phyloP scores from a whole-genome alignment of 1,284 basidiomycete species.

The Ustilago nuda region DNA sequence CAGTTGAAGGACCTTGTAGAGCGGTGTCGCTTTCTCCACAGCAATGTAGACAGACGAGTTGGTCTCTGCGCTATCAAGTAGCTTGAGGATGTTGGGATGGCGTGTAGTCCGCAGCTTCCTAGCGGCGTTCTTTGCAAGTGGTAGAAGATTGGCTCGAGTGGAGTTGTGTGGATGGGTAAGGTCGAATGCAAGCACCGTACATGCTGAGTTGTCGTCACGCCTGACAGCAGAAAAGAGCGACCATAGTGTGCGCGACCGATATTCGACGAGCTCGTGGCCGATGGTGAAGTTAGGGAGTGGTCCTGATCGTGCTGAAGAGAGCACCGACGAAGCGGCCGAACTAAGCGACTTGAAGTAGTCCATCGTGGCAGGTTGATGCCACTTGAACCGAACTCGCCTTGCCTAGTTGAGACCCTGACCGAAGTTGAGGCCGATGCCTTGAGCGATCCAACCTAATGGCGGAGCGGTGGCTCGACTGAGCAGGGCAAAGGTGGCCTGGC shows the following conservation, averaged over 20 bases:
- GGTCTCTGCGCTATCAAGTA: conserved; percentile 86
- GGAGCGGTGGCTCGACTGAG: background rate
- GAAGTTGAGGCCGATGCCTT: too few species aligned
- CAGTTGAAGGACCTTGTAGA: conserved; percentile 75
- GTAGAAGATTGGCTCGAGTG: conserved; percentile 62
- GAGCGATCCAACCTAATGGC: background rate
- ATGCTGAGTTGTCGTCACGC: conserved; percentile 78
- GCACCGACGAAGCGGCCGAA: conserved; percentile 84
- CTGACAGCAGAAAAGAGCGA: conserved; percentile 87
- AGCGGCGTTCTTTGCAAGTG: conserved; percentile 88
- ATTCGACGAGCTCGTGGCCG: conserved; percentile 79
- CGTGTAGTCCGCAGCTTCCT: conserved; percentile 89
- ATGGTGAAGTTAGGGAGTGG: conserved; percentile 88
- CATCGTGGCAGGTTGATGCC: conserved; percentile 73
- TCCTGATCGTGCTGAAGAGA: conserved; percentile 83
- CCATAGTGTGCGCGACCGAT: conserved; percentile 81
- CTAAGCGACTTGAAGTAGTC: conserved; percentile 85
- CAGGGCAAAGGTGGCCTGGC: background rate
- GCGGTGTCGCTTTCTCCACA: conserved; percentile 88
- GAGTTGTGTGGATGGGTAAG: conserved; percentile 51
- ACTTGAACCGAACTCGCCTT: background rate
- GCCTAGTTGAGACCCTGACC: background rate
- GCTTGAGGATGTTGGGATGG: conserved; percentile 95
- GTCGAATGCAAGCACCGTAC: conserved; percentile 64
- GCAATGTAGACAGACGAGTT: conserved; percentile 89